Base-by-base conservation (phyloP, 371 early-diverging fungal species). In the Mortierella sp. region DNA sequence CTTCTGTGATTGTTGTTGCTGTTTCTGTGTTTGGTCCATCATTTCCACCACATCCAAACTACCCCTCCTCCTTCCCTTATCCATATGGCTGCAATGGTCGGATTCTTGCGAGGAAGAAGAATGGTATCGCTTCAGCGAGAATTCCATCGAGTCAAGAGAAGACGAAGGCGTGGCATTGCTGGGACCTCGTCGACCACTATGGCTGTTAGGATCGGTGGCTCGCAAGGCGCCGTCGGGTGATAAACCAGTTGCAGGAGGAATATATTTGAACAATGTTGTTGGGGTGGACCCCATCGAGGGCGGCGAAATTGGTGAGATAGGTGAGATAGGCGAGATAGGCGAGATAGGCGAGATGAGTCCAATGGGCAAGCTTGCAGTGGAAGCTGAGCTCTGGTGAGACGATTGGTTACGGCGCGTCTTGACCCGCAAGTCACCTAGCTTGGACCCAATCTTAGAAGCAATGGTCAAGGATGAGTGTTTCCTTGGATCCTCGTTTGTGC, bases 251-350 rank as follows among this genome's bases (percentile, higher is more conserved):
- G n/a, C n/a, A n/a, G n/a, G n/a, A n/a, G n/a, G n/a, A n/a, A n/a
- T 30, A 26, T 6, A 39, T 30, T 47, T 56, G 28, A 30, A 27
- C 28, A 27, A 34, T 34, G 45, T 46, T 13, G 45, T 23, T 24
- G 47, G n/a, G n/a, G n/a, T 41, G 16, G 61, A 52, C 13, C 34
- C 26, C 1, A 21, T 54, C 28, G 67, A 67, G 28, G 53, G 23
- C 5, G 67, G 62, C 0, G 67, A 61, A 16, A 67, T 58, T 24
- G 67, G 72, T 8, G 73, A 73, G 57, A 73, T 58, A 26, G 72
- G 72, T 13, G 66, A 61, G 6, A 72, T 43, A 8, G 72, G 72
- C 16, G 58, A 38, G 6, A 59, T 21, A 2, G 72, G 72, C 16
- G 58, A 38, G 6, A 59, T 21, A 2, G 51, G 51, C 51, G 23